Evolutionary conservation across 2,329 filamentous ascomycete genomes (phyloP), one percentile per base, ranked within the genome.

Genomic region (Triangularia setosa): DNA sequence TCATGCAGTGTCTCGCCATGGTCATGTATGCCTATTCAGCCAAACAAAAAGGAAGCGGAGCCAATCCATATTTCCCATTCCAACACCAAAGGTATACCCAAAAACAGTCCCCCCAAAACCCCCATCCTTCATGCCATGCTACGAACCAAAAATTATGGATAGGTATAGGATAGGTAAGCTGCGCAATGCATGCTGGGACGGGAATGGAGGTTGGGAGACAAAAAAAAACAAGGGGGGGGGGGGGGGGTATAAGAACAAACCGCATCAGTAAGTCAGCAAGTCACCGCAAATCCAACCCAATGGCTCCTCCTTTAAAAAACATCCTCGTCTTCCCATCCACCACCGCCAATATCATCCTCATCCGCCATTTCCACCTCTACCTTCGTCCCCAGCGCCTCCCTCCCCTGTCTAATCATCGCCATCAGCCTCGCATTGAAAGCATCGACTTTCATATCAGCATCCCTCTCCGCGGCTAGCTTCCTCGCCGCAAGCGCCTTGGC

Each of bases 391-490:
- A 99, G 78, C 1, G 95, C 95, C 75, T 95, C 90, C 70, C 90
- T 90, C 0, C 93, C 95, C 76, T 98, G 90, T 1, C 88, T 84
- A 62, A 99, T 96, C 90, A 99, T 92, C 33, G 89, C 90, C 73
- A 90, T 86, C 57, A 98, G 79, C 70, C 90, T 87, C 57, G 86
- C 83, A 73, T 95, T 96, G 76, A 98, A 87, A 25, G 89, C 86
- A 58, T 87, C 87, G 70, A 98, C 90, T 60, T 90, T 88, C 53
- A 88, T 86, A 70, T 98, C 93, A 7, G 91, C 85, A 70, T 93
- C 89, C 55, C 87, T 83, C 71, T 97, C 92, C 64, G 91, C 90
- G 59, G 86, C 85, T 24, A 87, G 82, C 69, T 89, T 85, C 72
- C 87, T 84, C n/a, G 88, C 87, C 5, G 92, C 88, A 63, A 93